phyloP scores from a whole-genome alignment of 2,329 filamentous ascomycete species.

The Arthrocladium fulminans region DNA sequence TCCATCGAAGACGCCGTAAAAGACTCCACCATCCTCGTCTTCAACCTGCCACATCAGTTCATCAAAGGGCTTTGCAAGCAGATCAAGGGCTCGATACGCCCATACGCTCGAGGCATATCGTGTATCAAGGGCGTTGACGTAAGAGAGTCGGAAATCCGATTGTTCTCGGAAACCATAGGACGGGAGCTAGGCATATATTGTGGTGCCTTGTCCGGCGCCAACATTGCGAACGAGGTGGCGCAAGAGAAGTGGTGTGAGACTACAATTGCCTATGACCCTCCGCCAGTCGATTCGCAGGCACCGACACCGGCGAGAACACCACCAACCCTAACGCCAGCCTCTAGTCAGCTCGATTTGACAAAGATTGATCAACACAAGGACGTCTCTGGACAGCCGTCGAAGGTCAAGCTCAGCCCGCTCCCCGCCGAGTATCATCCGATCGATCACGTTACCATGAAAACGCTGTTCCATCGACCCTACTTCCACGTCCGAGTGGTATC shows the following conservation, averaged over 20 bases:
- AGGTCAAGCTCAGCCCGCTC: conserved; percentile 63
- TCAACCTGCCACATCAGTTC: conserved; percentile 96
- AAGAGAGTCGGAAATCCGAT: conserved; percentile 69
- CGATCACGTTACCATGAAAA: conserved; percentile 72
- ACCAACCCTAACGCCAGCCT: conserved; percentile 34
- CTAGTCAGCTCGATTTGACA: conserved; percentile 42
- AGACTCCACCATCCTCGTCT: conserved; percentile 80
- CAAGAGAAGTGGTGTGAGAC: conserved; percentile 96
- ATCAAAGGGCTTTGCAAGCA: conserved; percentile 78
- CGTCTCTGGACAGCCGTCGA: conserved; percentile 56
- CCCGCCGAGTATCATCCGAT: conserved; percentile 77
- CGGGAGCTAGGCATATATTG: conserved; percentile 90
- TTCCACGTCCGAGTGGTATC: conserved; percentile 92
- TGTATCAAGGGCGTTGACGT: conserved; percentile 99
- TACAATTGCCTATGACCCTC: conserved; percentile 91
- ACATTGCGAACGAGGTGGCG: conserved; percentile 92
- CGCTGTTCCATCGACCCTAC: conserved; percentile 89
- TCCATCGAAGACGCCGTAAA: conserved; percentile 71
- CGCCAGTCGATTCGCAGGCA: conserved; percentile 72
- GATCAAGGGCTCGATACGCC: conserved; percentile 78
- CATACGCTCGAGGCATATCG: conserved; percentile 85
- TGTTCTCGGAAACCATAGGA: conserved; percentile 94
- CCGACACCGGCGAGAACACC: conserved; percentile 52
- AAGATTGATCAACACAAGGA: conserved; percentile 55
- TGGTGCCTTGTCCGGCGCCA: conserved; percentile 87